Evolutionary conservation across 78 protist genomes (phyloP), one percentile per base, ranked within the genome.

Genomic region (Dictyostelium citrinum): DNA sequence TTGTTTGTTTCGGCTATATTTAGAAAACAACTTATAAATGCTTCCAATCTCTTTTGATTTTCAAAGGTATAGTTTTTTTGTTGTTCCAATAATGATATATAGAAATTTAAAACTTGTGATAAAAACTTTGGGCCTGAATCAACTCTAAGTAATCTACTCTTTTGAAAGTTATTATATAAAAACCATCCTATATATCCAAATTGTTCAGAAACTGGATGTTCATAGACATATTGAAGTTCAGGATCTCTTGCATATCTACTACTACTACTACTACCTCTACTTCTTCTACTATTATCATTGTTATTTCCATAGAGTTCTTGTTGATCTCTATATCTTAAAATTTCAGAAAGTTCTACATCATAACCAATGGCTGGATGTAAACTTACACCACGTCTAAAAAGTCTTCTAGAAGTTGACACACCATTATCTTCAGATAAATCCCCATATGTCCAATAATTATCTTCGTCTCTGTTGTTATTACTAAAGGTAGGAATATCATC

Each of bases 111-210:
- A 14, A 85, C 27, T 17, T 85, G 92, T 12, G 83, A 14, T 27
- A 85, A 71, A 67, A 85, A 85, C 43, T 49, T 60, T 9, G 27
- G 12, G 3, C 90, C 58, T n/a, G 82, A 17, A 20, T 85, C 90
- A n/a, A 83, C 67, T 46, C 70, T 43, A 29, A 37, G 35, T 8
- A 83, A 46, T 46, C 64, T 61, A 8, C 67, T 43, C 29, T 74
- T 85, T 37, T 49, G n/a, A 55, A 85, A 31, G 8, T 76, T 85
- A 43, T 60, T 76, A 80, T 60, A 85, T 29, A 85, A 61, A 35
- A 61, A 76, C 45, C 58, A 77, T 20, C 92, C 92, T 27, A 82
- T 2, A 3, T 27, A n/a, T 16, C 92, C 92, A 60, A 76, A 85
- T n/a, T 77, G 78, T 39, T 33, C 71, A 2, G 68, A n/a, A 8